A percentile compares a stretch with the other conserved stretches of the same genome.
These are phyloP conservation scores for Dactylella cylindrospora DNA, from an alignment of 2,329 filamentous ascomycete species.

Conservation along the genomic window DNA sequence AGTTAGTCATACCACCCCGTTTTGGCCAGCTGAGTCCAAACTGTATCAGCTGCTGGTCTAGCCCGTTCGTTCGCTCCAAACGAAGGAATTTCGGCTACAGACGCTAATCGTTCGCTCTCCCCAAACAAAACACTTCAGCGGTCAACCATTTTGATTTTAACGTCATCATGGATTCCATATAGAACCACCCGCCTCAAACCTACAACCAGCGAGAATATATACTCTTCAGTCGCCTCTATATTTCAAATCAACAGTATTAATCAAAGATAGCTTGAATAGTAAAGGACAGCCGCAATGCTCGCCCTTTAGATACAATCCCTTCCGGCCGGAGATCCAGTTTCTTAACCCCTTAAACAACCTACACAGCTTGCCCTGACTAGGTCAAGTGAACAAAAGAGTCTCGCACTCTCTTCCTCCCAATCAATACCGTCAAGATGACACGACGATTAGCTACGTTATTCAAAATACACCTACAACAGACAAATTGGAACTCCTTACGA, in stretches of 20 bases:
- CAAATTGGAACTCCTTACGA: slow-evolving; percentile 45
- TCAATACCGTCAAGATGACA: slow-evolving; percentile 45
- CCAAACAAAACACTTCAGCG: no score
- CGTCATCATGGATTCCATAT: slow-evolving; percentile 22
- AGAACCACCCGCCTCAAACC: slow-evolving; percentile 5
- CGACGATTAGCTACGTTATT: slow-evolving; percentile 40
- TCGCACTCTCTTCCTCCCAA: slow-evolving; percentile 36
- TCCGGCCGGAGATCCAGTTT: slow-evolving; percentile 16
- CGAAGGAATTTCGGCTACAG: neutral
- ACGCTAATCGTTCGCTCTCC: neutral
- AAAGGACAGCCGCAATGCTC: slow-evolving; percentile 39
- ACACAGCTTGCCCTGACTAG: slow-evolving; percentile 21
- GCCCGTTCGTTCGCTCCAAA: neutral
- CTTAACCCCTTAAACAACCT: slow-evolving; percentile 8
- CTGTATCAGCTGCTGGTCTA: neutral
- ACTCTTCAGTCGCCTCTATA: neutral
- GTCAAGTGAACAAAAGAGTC: slow-evolving; percentile 41
- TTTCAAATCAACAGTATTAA: neutral
- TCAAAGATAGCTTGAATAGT: no score
- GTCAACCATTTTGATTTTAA: no score
- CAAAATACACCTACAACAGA: slow-evolving; percentile 43
- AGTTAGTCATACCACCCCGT: slow-evolving; percentile 31
- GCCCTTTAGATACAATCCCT: slow-evolving; percentile 26
- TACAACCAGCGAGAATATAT: neutral
- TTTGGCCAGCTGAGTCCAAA: slow-evolving; percentile 23